Evolutionary conservation across 257 asterid genomes (phyloP).

Genomic region (Nicotiana noctiflora): DNA sequence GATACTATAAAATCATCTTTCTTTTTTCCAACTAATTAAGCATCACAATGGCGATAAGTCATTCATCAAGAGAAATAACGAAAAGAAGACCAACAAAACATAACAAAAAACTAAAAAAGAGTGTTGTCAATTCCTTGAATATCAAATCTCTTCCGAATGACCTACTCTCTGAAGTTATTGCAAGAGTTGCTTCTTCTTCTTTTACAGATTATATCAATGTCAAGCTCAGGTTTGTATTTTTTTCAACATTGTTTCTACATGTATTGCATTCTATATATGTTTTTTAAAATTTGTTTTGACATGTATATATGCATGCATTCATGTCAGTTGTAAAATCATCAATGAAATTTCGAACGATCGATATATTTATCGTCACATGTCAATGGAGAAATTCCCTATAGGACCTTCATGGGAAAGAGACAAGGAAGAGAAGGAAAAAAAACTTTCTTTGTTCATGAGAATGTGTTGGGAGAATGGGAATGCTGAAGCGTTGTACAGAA

Average conservation of each 20-base stretch:
- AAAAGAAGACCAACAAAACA: neutral
- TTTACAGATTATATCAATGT: neutral
- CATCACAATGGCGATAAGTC: neutral
- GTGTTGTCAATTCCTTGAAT: neutral
- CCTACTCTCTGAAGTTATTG: neutral
- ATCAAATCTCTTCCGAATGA: neutral
- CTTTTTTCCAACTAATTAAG: neutral
- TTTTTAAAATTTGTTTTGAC: neutral
- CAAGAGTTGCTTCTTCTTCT: neutral
- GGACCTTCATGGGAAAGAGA: neutral
- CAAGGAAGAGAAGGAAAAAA: neutral
- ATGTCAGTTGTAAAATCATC: conserved; percentile 8
- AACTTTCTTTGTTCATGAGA: neutral
- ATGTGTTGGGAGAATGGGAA: neutral
- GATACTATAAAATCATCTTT: neutral
- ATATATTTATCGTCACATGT: neutral
- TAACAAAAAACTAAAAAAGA: neutral
- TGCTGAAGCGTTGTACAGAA: neutral
- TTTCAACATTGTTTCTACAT: neutral
- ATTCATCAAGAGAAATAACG: neutral
- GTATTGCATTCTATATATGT: neutral
- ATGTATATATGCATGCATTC: neutral
- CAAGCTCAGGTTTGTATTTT: neutral
- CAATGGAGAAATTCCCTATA: neutral
- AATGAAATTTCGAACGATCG: neutral